Evolutionary conservation across 495 filamentous ascomycete species (phyloP).

Genomic region (Penicilliopsis zonata): DNA sequence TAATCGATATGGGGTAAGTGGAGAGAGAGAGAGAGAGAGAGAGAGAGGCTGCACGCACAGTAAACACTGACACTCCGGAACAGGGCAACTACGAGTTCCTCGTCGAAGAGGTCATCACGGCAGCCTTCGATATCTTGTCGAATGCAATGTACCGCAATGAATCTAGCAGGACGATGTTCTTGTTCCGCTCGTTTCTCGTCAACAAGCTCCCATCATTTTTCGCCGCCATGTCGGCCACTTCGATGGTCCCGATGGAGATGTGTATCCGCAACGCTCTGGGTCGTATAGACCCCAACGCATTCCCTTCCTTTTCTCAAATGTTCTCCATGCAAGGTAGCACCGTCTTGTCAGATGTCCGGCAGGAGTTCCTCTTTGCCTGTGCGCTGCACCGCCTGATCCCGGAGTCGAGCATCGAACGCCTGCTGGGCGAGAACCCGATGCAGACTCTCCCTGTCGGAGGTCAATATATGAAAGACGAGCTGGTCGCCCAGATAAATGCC

Average conservation of each 20-base stretch:
- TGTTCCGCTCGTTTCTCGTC: slow-evolving; percentile 83
- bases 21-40: too few species aligned
- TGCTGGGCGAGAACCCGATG: slow-evolving; percentile 80
- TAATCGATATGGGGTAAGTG: slow-evolving; percentile 62
- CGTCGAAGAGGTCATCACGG: slow-evolving; percentile 68
- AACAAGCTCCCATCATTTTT: slow-evolving; percentile 86
- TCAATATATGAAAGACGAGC: slow-evolving; percentile 61
- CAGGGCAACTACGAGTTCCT: slow-evolving; percentile 66
- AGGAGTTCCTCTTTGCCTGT: slow-evolving; percentile 89
- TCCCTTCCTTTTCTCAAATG: slow-evolving; percentile 68
- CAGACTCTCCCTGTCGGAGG: slow-evolving; percentile 64
- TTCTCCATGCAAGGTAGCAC: slow-evolving; percentile 67
- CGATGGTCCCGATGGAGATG: slow-evolving; percentile 56
- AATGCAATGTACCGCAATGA: slow-evolving; percentile 77
- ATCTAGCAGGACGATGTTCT: slow-evolving; percentile 52
- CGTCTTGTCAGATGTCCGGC: slow-evolving; percentile 69
- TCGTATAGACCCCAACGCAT: slow-evolving; percentile 65
- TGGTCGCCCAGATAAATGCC: slow-evolving; percentile 60
- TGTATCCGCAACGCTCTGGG: slow-evolving; percentile 71
- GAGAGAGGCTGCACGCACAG: slow-evolving; percentile 2
- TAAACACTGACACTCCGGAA: slow-evolving; percentile 3
- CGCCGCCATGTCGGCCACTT: slow-evolving; percentile 42
- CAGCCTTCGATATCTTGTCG: slow-evolving; percentile 79
- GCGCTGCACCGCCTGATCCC: slow-evolving; percentile 73
- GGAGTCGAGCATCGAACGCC: slow-evolving; percentile 61